Evolutionary conservation across 495 filamentous ascomycete species (phyloP).

Genomic region (Aspergillus asperescens): DNA sequence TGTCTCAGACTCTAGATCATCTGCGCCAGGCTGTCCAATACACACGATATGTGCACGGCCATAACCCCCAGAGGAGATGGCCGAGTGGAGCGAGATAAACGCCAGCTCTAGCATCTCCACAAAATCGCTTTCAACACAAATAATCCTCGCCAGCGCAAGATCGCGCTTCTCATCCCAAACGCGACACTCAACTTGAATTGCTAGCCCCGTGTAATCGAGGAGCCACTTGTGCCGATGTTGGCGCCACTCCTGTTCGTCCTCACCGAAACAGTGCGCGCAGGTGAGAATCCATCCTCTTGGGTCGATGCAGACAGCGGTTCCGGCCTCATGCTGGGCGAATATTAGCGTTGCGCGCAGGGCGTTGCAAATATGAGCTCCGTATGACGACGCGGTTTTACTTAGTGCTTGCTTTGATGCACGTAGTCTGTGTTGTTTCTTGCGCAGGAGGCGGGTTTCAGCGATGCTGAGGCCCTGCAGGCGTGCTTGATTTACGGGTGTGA

Average conservation of each 20-base stretch:
- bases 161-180: background rate
- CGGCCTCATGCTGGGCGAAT: conserved; percentile 7
- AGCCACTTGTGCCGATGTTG: conserved; percentile 1
- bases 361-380: background rate
- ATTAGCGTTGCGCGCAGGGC: background rate
- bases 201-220: background rate
- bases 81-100: background rate
- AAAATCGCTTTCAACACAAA: background rate
- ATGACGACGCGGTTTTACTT: background rate
- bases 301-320: conserved; percentile 6
- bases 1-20: conserved; percentile 1
- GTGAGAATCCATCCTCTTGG: background rate
- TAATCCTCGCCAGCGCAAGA: background rate
- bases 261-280: conserved; percentile 11
- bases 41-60: background rate
- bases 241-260: background rate
- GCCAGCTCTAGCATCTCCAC: background rate
- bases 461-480: background rate
- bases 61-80: background rate
- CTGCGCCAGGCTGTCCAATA: conserved; percentile 8
- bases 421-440: background rate
- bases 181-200: conserved; percentile 3
- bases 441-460: background rate
- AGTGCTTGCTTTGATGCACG: background rate
- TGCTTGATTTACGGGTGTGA: background rate